These are phyloP conservation scores for Eragrostis curvula DNA, from an alignment of 176 grass and related monocot species.

Conservation along the genomic window DNA sequence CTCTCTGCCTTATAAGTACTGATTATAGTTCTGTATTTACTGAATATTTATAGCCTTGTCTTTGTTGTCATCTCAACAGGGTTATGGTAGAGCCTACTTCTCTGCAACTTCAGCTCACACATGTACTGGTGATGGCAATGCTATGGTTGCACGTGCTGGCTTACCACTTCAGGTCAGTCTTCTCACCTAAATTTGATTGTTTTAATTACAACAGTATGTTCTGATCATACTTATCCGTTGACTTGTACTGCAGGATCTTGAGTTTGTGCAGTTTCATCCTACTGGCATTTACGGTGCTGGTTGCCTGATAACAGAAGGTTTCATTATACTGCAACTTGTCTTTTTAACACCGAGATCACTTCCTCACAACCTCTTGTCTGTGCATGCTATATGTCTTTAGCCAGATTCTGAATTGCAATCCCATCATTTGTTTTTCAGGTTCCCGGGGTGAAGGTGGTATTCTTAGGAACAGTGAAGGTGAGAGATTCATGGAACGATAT, in stretches of 20 bases:
- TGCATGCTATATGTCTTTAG: background rate
- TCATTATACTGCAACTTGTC: background rate
- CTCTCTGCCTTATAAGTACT: too few relatives aligned
- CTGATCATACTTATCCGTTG: conserved; percentile 3
- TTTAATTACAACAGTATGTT: background rate
- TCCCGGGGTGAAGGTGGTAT: conserved; percentile 90
- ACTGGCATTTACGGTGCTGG: conserved; percentile 87
- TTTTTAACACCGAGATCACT: conserved; percentile 5
- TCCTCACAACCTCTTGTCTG: background rate
- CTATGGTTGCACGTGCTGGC: conserved; percentile 95
- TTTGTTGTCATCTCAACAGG: conserved; percentile 18
- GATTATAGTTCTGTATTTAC: background rate
- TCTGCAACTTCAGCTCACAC: conserved; percentile 97
- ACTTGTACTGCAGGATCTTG: conserved; percentile 77
- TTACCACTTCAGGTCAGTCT: conserved; percentile 74
- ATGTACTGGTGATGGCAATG: conserved; percentile 98
- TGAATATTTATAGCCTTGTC: background rate
- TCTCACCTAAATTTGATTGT: background rate
- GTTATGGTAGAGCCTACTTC: conserved; percentile 92
- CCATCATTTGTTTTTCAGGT: conserved; percentile 34
- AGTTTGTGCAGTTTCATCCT: conserved; percentile 95
- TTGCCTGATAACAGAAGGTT: conserved; percentile 87
- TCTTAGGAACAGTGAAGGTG: conserved; percentile 83
- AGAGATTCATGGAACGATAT: conserved; percentile 86
- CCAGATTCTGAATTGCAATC: background rate